Evolutionary conservation across 1,139 yeast species (phyloP).

Genomic region (Meyerozyma guilliermondii): DNA sequence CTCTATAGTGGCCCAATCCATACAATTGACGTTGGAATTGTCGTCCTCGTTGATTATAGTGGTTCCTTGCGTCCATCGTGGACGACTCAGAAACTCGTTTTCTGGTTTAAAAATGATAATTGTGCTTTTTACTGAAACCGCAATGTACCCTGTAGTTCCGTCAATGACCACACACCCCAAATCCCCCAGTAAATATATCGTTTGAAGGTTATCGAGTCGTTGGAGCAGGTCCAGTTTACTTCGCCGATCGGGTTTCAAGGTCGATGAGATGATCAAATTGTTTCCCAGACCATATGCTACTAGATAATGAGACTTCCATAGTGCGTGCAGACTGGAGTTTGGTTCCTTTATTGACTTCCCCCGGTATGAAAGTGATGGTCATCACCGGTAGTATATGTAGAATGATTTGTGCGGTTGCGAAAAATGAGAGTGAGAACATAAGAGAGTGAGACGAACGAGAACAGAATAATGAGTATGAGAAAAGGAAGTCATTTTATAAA

Average conservation of each 20-base stretch:
- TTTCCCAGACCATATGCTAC: constrained; percentile 85
- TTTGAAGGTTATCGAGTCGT: constrained; percentile 49
- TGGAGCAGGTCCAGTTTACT: neutral
- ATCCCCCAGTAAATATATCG: constrained; percentile 66
- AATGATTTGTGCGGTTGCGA: neutral
- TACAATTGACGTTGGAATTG: constrained; percentile 37
- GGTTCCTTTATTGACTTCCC: constrained; percentile 63
- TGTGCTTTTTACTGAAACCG: constrained; percentile 34
- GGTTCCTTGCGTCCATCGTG: constrained; percentile 44
- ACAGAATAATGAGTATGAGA: neutral
- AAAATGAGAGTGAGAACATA: neutral
- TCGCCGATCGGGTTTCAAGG: constrained; percentile 12
- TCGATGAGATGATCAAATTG: constrained; percentile 56
- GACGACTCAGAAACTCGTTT: constrained; percentile 37
- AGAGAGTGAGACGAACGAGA: neutral
- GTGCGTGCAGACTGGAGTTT: constrained; percentile 56
- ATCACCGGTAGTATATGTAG: constrained; percentile 20
- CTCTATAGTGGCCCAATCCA: constrained; percentile 62
- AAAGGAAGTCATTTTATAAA: no score
- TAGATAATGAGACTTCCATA: constrained; percentile 66
- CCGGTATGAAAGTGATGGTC: constrained; percentile 75
- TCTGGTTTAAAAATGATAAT: constrained; percentile 39
- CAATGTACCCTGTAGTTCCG: constrained; percentile 50
- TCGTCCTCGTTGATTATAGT: constrained; percentile 20
- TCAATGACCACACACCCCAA: constrained; percentile 65